phyloP scores from a whole-genome alignment of 768 basidiomycete genomes.

The Kwoniella sp. region DNA sequence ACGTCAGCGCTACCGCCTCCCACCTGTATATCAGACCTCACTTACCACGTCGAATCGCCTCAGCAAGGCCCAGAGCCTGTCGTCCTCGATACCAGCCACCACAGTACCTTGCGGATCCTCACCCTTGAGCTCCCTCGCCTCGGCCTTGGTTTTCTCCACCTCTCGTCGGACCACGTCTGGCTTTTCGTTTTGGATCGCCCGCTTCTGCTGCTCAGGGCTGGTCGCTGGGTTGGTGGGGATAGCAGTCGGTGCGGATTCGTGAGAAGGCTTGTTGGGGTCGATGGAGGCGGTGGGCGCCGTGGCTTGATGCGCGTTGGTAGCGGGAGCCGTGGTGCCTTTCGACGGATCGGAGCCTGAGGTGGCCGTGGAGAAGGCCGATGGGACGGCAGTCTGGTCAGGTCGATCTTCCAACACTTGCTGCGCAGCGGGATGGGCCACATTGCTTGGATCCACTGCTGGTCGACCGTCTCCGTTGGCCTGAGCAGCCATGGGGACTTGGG shows the following conservation, averaged over 20 bases:
- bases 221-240: conserved; percentile 47
- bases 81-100: conserved; percentile 51
- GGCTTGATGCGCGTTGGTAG: conserved; percentile 17
- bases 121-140: conserved; percentile 46
- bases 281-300: conserved; percentile 31
- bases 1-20: too few relatives aligned
- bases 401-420: conserved; percentile 3
- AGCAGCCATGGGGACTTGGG: neutral
- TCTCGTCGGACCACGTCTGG: conserved; percentile 45
- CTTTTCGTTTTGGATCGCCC: conserved; percentile 41
- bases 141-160: conserved; percentile 51
- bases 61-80: conserved; percentile 49
- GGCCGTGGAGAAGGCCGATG: conserved; percentile 8
- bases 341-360: conserved; percentile 2
- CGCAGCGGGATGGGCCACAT: conserved; percentile 6
- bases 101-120: conserved; percentile 46
- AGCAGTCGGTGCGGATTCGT: conserved; percentile 36
- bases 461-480: neutral
- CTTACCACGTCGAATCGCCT: conserved; percentile 50
- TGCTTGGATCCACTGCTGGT: conserved; percentile 2
- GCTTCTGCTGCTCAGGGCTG: conserved; percentile 45
- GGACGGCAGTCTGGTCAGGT: conserved; percentile 11
- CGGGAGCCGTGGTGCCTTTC: conserved; percentile 4
- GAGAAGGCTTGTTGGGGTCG: conserved; percentile 34
- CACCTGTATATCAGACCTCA: too few relatives aligned